Percentiles rank a stretch among this genome's conserved stretches.
These are phyloP conservation scores for Mortierella sp. DNA, from an alignment of 371 early-diverging fungal species.

Conservation along the genomic window DNA sequence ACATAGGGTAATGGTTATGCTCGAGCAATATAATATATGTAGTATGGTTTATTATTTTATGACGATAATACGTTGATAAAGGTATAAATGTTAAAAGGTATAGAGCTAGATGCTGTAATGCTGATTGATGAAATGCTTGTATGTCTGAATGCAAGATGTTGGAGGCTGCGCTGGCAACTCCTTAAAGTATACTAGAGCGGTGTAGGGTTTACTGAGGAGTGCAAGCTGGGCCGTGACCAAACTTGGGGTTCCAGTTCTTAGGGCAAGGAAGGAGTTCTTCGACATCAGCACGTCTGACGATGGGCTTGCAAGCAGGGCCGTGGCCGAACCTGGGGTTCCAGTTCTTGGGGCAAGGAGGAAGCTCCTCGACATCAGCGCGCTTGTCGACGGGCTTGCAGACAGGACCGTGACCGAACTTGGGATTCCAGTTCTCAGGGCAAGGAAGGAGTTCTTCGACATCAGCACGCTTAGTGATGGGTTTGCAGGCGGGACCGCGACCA, in stretches of 20 bases:
- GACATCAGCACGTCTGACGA: neutral
- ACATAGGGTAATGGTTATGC: too few species aligned
- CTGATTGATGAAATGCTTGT: too few species aligned
- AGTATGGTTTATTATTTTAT: too few species aligned
- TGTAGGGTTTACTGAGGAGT: neutral
- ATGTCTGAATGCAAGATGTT: too few species aligned
- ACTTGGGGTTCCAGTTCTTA: neutral
- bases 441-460: neutral
- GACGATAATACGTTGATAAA: too few species aligned
- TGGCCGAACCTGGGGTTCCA: conserved; percentile 3
- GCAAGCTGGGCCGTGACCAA: conserved; percentile 1
- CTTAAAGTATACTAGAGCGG: too few species aligned
- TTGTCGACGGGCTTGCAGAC: neutral
- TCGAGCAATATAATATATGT: too few species aligned
- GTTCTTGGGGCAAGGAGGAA: conserved; percentile 3
- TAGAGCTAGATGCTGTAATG: too few species aligned
- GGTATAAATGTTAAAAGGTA: too few species aligned
- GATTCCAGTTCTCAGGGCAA: conserved; percentile 14
- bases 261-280: neutral
- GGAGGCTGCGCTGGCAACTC: too few species aligned
- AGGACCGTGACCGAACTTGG: conserved; percentile 7
- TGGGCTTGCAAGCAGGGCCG: conserved; percentile 7
- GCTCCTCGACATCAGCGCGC: neutral
- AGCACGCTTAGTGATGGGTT: neutral
- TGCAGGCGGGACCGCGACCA: neutral